Evolutionary conservation across 1,284 basidiomycete species (phyloP).

Genomic region (Ustilago curta): DNA sequence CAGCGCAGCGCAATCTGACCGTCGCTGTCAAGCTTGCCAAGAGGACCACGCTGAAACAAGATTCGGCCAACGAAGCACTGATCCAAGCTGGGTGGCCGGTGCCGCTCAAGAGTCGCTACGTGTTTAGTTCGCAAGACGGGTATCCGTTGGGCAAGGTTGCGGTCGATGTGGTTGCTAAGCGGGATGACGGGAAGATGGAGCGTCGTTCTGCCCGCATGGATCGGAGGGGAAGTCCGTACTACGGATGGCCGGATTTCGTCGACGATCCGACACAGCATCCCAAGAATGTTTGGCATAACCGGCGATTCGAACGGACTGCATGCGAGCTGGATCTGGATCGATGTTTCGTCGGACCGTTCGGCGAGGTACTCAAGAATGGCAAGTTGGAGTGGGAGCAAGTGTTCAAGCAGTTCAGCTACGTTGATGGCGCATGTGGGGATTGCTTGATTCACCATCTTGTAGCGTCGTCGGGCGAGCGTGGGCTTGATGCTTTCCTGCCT

Average conservation of each 20-base stretch:
- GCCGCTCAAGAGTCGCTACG: constrained; percentile 35
- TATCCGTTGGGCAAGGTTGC: constrained; percentile 30
- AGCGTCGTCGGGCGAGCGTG: constrained; percentile 29
- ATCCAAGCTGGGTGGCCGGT: constrained; percentile 41
- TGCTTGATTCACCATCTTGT: constrained; percentile 52
- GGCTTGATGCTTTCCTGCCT: constrained; percentile 45
- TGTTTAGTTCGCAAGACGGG: constrained; percentile 43
- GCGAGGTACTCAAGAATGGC: neutral
- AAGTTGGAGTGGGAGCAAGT: constrained; percentile 36
- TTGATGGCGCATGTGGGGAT: constrained; percentile 43
- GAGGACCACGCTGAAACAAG: constrained; percentile 19
- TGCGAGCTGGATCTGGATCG: constrained; percentile 38
- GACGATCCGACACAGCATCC: constrained; percentile 13
- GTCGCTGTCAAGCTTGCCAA: constrained; percentile 29
- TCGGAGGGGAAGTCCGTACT: constrained; percentile 8
- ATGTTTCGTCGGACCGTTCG: constrained; percentile 28
- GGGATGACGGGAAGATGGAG: constrained; percentile 1
- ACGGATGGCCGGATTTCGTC: constrained; percentile 37
- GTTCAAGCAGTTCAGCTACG: constrained; percentile 45
- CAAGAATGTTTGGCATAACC: constrained; percentile 20
- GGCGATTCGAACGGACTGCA: constrained; percentile 27
- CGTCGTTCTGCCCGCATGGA: neutral
- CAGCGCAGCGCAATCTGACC: constrained; percentile 8
- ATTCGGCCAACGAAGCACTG: constrained; percentile 26
- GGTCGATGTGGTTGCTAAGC: constrained; percentile 13